Evolutionary conservation across 805 yeast species (phyloP), one percentile per base, ranked within the genome.

Genomic region (Yamadazyma phyllophila): DNA sequence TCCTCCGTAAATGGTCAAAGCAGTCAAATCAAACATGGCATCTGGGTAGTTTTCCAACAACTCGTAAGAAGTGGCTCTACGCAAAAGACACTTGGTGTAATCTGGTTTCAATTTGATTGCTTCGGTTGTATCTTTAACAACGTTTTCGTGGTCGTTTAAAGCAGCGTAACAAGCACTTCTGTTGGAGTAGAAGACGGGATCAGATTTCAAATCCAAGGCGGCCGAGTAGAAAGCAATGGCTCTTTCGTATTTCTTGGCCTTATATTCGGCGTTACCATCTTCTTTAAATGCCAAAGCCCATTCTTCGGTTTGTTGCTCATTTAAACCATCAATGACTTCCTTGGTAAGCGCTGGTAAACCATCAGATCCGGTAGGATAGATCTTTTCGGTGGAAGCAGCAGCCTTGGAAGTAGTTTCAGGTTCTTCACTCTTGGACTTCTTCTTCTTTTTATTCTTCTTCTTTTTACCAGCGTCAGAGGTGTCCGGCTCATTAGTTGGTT

Each of bases 121-220:
- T 50, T 77, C 78, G 15, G 96, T 81, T 46, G 97, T 86, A 65
- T 90, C 97, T 55, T 82, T 87, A 52, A 94, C 77, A 39, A 91
- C 96, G 63, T 89, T 84, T 57, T 88, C 89, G 62, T 81, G 82
- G 51, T 90, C 80, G 52, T 82, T 80, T 54, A 88, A 73, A 7
- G 95, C 88, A 42, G 91, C 86, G 69, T 87, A 87, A 69, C 97
- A 92, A 13, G 99, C 99, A 26, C 98, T 90, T 69, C 97, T 83
- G 75, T 94, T 94, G 50, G 97, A 89, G 71, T 84, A 92, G 71
- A 79, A 94, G 30, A 91, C 86, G 4, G 97, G 90, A 66, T 94
- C 97, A 55, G 76, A 67, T 62, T 85, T 84, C 60, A 88, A 74
- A 44, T 74, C 62, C 55, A 94, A 73, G 9, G 99, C 98, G 46